These are phyloP conservation scores for Umbilicaria muhlenbergii DNA, from an alignment of 495 filamentous ascomycete genomes.

Conservation along the genomic window DNA sequence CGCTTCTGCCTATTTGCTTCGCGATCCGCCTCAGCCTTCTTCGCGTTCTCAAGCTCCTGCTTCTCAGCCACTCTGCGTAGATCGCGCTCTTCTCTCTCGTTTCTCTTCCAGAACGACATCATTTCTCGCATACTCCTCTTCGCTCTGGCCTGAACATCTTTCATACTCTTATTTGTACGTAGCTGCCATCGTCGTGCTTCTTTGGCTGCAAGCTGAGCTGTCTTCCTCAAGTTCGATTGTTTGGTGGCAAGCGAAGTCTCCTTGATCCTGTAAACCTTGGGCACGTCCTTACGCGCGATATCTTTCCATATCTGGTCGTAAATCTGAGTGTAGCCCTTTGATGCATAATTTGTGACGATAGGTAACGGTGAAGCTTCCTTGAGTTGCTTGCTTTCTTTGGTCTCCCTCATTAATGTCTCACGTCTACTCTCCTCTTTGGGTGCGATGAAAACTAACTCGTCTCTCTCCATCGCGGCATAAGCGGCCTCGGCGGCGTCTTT, in stretches of 20 bases:
- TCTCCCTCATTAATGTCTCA: constrained; percentile 21
- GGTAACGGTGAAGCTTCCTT: constrained; percentile 47
- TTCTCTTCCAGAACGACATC: constrained; percentile 99
- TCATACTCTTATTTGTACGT: constrained; percentile 93
- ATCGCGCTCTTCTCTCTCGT: constrained; percentile 93
- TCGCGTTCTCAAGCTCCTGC: constrained; percentile 91
- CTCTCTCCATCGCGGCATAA: constrained; percentile 61
- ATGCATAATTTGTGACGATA: constrained; percentile 43
- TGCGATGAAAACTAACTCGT: constrained; percentile 48
- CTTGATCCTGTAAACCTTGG: constrained; percentile 78
- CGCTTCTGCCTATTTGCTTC: constrained; percentile 94
- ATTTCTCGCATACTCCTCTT: constrained; percentile 99
- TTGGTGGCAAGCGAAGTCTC: constrained; percentile 67
- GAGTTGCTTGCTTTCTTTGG: constrained; percentile 44
- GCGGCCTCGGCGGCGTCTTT: constrained; percentile 85
- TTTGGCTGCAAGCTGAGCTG: constrained; percentile 89
- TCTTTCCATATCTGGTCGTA: constrained; percentile 98
- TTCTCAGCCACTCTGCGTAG: constrained; percentile 84
- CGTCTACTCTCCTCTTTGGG: constrained; percentile 49
- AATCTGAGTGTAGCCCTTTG: constrained; percentile 89
- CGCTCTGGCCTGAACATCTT: constrained; percentile 90
- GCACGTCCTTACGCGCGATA: constrained; percentile 82
- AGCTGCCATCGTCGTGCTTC: constrained; percentile 96
- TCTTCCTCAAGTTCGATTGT: constrained; percentile 89
- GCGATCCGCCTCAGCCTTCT: constrained; percentile 89